Conservation (phyloP, 345 rosid species). For the Barbarea vulgaris region DNA sequence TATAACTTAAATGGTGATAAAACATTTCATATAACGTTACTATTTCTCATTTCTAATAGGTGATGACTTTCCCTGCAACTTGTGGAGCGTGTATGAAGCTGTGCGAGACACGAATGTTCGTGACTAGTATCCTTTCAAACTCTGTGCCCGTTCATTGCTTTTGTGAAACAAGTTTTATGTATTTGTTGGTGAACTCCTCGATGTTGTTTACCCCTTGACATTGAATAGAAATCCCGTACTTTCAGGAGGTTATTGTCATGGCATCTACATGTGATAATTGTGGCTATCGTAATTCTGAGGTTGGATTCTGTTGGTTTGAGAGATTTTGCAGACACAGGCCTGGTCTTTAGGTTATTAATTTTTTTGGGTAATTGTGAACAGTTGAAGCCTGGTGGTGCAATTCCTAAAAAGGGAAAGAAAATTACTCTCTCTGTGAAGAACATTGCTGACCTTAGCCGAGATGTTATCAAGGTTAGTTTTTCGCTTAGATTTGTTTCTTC, state of each 20-base stretch:
- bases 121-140: conserved; percentile 51
- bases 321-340: neutral
- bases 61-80: conserved; percentile 54
- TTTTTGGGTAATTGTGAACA: conserved; percentile 38
- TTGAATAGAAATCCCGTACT: conserved; percentile 79
- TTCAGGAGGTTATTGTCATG: conserved; percentile 98
- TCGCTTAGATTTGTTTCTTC: neutral
- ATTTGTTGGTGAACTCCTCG: conserved; percentile 10
- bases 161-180: neutral
- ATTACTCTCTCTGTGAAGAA: conserved; percentile 63
- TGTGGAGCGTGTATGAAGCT: conserved; percentile 46
- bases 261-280: conserved; percentile 86
- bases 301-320: conserved; percentile 41
- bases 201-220: conserved; percentile 54
- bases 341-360: conserved; percentile 24
- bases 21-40: neutral
- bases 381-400: conserved; percentile 89
- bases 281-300: conserved; percentile 98
- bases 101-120: conserved; percentile 53
- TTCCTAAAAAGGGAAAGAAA: conserved; percentile 85
- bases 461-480: conserved; percentile 76
- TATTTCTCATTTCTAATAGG: conserved; percentile 33
- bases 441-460: conserved; percentile 77
- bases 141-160: neutral
- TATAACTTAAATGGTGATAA: neutral